Evolutionary conservation across 129 eudicot species (phyloP).

Genomic region (Artemisia tridentata): DNA sequence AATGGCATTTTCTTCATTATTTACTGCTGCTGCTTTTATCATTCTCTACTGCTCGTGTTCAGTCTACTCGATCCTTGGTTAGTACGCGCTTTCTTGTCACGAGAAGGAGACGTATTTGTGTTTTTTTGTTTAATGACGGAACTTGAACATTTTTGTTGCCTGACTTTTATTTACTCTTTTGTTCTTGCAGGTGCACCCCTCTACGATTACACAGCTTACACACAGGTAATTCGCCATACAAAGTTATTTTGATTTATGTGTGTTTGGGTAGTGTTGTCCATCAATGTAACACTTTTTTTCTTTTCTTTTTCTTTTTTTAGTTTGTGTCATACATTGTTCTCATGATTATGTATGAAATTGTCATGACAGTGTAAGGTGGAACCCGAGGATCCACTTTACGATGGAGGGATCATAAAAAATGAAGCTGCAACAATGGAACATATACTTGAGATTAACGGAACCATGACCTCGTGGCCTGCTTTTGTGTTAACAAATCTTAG

Average conservation of each 20-base stretch:
- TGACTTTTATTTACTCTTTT: conserved; percentile 8
- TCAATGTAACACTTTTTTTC: background rate
- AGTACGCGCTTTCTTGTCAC: background rate
- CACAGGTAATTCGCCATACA: conserved; percentile 31
- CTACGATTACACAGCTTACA: conserved; percentile 76
- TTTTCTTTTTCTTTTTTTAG: no score
- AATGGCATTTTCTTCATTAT: conserved; percentile 28
- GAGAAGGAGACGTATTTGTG: background rate
- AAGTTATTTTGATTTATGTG: no score
- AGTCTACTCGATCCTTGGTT: background rate
- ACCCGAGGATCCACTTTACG: conserved; percentile 71
- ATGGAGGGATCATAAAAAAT: conserved; percentile 63
- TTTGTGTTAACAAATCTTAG: conserved; percentile 54
- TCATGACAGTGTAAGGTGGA: conserved; percentile 51
- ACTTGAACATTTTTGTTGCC: background rate
- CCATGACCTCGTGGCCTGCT: conserved; percentile 43
- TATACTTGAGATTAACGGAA: conserved; percentile 15
- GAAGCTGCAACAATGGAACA: conserved; percentile 24
- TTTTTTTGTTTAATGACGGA: background rate
- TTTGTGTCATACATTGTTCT: background rate
- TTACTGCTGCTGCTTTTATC: conserved; percentile 5
- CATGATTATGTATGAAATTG: background rate
- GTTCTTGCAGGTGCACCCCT: conserved; percentile 58
- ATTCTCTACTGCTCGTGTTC: conserved; percentile 16
- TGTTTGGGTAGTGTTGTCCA: background rate